Evolutionary conservation across 2,329 filamentous ascomycete species (phyloP).

Genomic region (Fusarium temperatum): DNA sequence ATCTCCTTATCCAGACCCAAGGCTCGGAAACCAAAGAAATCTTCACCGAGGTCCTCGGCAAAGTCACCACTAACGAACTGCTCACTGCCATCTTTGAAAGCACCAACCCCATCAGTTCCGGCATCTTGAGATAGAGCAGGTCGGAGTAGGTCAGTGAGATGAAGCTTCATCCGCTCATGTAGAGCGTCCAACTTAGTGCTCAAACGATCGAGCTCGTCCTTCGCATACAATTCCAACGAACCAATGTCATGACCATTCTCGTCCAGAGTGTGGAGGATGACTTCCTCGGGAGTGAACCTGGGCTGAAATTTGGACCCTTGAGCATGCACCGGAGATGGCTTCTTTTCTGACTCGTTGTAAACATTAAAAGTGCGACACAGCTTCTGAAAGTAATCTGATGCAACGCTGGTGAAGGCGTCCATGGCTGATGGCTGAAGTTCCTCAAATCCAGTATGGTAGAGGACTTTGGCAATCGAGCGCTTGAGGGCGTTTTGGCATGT

Average conservation of each 20-base stretch:
- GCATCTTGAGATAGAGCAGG: constrained; percentile 81
- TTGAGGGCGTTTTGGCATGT: constrained; percentile 86
- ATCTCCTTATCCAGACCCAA: constrained; percentile 92
- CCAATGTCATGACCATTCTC: constrained; percentile 87
- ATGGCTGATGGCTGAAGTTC: constrained; percentile 95
- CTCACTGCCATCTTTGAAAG: constrained; percentile 96
- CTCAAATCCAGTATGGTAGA: constrained; percentile 96
- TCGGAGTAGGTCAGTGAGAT: constrained; percentile 91
- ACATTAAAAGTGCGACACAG: constrained; percentile 80
- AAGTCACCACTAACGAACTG: constrained; percentile 98
- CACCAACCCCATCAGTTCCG: constrained; percentile 83
- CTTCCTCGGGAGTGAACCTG: constrained; percentile 83
- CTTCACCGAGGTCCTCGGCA: constrained; percentile 95
- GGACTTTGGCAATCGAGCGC: constrained; percentile 90
- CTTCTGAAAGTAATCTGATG: constrained; percentile 88
- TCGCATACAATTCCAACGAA: constrained; percentile 83
- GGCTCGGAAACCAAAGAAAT: constrained; percentile 98
- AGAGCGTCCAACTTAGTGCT: constrained; percentile 81
- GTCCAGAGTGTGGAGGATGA: constrained; percentile 84
- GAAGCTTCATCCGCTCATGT: constrained; percentile 93
- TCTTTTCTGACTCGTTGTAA: constrained; percentile 85
- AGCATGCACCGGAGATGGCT: constrained; percentile 58
- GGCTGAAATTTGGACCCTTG: constrained; percentile 62
- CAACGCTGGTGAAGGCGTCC: constrained; percentile 88
- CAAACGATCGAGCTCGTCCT: constrained; percentile 91